Evolutionary conservation across 805 yeast species (phyloP).

Genomic region (Metschnikowia bowlesiae): DNA sequence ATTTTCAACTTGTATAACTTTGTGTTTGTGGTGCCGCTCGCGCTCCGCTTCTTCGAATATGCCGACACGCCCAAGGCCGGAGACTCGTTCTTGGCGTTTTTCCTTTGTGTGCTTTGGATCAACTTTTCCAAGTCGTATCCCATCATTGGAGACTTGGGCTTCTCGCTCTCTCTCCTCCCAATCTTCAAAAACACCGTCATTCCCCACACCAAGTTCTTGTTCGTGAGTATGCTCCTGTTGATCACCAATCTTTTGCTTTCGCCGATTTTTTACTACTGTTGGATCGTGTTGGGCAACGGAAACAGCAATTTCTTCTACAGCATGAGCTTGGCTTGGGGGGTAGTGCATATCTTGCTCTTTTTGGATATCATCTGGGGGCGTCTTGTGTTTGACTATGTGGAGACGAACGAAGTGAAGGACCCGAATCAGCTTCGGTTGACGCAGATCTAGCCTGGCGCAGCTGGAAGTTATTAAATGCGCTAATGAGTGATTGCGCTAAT

Average conservation of each 20-base stretch:
- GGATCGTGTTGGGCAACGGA: constrained; percentile 94
- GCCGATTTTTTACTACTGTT: constrained; percentile 86
- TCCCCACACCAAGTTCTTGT: constrained; percentile 45
- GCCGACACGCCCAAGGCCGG: constrained; percentile 22
- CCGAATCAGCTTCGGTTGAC: constrained; percentile 38
- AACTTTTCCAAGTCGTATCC: constrained; percentile 82
- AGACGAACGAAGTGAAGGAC: constrained; percentile 34
- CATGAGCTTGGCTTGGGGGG: constrained; percentile 74
- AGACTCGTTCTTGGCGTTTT: constrained; percentile 57
- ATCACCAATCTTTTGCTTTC: constrained; percentile 56
- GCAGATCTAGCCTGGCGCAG: constrained; percentile 32
- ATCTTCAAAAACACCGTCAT: constrained; percentile 45
- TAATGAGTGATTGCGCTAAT: too few species aligned
- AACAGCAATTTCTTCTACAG: constrained; percentile 96
- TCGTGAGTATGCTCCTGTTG: constrained; percentile 46
- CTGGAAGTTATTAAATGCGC: too few species aligned
- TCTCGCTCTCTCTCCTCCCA: constrained; percentile 34
- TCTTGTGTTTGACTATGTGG: constrained; percentile 57
- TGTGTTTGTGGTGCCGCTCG: constrained; percentile 66
- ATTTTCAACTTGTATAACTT: constrained; percentile 75
- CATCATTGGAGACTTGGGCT: constrained; percentile 68
- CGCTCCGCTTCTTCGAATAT: constrained; percentile 54
- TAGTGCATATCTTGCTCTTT: constrained; percentile 62
- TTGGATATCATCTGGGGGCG: constrained; percentile 83
- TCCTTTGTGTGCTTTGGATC: constrained; percentile 38